Evolutionary conservation across 768 basidiomycete genomes (phyloP), one percentile per base, ranked within the genome.

Genomic region (Tylopilus vinaceipallidus): DNA sequence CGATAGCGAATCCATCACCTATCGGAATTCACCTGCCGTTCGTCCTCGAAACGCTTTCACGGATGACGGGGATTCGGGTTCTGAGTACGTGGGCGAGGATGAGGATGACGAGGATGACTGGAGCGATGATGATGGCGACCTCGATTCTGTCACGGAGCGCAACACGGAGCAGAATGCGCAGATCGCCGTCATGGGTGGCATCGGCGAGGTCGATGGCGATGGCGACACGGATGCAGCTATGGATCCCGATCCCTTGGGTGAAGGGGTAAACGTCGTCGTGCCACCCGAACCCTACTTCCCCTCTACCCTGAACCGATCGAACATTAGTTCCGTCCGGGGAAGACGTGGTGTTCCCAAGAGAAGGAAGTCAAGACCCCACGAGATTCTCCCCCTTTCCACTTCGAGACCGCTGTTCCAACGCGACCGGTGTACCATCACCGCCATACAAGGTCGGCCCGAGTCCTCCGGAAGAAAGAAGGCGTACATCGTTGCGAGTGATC

Each of bases 401-500:
- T 82, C 83, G 2, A 79, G 93, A 16, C 94, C 97, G 0, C 58
- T 83, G 20, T 98, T 95, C 70, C 86, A 93, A 61, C 78, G 93
- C 43, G 95, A 99, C 64, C 75, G 97, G 22, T 98, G 94, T 63
- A 93, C 93, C 3, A 89, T 98, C 54, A 84, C 83, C 0, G 61
- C 98, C 47, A 88, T 80, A 0, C 95, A 99, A 58, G 97, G 95
- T 4, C 79, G 90, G 50, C 91, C 93, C 1, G 79, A 66, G 0
- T 73, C 71, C 0, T 80, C 80, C 49, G 71, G 79, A 37, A 80
- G 80, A 63, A 76, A 80, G 55, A 75, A 81, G 56, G 78, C 80
- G 52, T 99, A 98, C 68, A 75, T 97, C 11, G 86, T 98, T 19
- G 89, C 94, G 6, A 97, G 93, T 62, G 97, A 99, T 77, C 66